Conservation (phyloP, 1,284 basidiomycete genomes). For the Pterula multifida region DNA sequence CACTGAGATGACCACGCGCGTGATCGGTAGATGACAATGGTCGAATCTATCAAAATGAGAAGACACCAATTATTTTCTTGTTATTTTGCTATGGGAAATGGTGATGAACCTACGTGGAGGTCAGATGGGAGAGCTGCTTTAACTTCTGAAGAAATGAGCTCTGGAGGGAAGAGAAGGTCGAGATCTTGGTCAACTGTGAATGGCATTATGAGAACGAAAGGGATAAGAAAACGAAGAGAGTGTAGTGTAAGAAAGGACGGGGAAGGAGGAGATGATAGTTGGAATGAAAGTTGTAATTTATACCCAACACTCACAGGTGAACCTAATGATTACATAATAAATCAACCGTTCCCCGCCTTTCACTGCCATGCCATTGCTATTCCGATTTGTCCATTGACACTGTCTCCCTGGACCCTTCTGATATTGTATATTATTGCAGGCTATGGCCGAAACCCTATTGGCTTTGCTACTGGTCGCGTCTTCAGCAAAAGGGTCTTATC, state of each 20-base stretch:
- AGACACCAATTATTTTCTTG: slow-evolving; percentile 1
- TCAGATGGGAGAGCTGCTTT: slow-evolving; percentile 41
- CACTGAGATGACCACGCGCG: slow-evolving; percentile 67
- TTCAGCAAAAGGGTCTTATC: slow-evolving; percentile 60
- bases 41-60: slow-evolving; percentile 56
- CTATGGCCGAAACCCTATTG: slow-evolving; percentile 61
- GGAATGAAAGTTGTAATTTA: background rate
- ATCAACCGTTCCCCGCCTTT: background rate
- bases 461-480: slow-evolving; percentile 64
- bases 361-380: background rate
- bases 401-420: background rate
- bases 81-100: slow-evolving; percentile 6
- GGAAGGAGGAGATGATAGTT: background rate
- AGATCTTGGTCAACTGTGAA: slow-evolving; percentile 63
- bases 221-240: background rate
- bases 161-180: slow-evolving; percentile 63
- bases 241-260: background rate
- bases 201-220: background rate
- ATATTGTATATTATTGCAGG: background rate
- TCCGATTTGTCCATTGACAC: background rate
- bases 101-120: slow-evolving; percentile 34
- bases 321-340: too few relatives aligned
- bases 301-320: too few relatives aligned
- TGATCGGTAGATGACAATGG: slow-evolving; percentile 57
- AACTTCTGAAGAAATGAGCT: slow-evolving; percentile 53